Conservation (phyloP, 2,329 filamentous ascomycete genomes). For the Exophiala spinifera region DNA sequence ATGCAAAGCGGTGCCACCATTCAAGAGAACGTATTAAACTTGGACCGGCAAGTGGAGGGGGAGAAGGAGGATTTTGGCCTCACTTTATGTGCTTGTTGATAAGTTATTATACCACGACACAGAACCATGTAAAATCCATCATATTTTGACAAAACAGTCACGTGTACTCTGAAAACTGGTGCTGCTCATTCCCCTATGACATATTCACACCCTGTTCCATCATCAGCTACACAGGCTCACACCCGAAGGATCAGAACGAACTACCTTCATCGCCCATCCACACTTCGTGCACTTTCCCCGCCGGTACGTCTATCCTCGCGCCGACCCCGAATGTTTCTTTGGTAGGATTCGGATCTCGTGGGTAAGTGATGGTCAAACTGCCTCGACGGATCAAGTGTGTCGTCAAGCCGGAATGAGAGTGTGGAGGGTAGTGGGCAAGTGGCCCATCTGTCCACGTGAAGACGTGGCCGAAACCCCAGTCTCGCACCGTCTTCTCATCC, state of each 20-base stretch:
- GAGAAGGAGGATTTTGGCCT: background rate
- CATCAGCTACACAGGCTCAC: background rate
- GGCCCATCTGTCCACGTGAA: constrained; percentile 61
- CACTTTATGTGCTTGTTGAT: background rate
- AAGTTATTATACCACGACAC: constrained; percentile 8
- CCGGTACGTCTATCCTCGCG: constrained; percentile 56
- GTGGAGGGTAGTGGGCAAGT: constrained; percentile 59
- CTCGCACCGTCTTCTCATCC: constrained; percentile 53
- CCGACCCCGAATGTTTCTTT: constrained; percentile 58
- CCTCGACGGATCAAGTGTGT: constrained; percentile 60
- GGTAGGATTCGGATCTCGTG: constrained; percentile 47
- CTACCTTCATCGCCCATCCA: constrained; percentile 53
- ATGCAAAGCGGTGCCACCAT: constrained; percentile 93
- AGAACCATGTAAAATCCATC: constrained; percentile 11
- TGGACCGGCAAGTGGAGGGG: background rate
- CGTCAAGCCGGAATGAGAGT: constrained; percentile 54
- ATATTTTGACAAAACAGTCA: background rate
- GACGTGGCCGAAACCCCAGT: constrained; percentile 59
- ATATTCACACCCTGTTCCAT: constrained; percentile 53
- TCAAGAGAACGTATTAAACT: constrained; percentile 65
- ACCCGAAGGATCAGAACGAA: background rate
- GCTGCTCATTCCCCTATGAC: constrained; percentile 53
- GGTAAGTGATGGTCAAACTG: constrained; percentile 57
- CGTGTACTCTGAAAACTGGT: background rate
- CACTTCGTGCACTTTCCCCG: constrained; percentile 56